phyloP scores from a whole-genome alignment of 1,284 basidiomycete genomes.

The Sanguinoderma infundibulare region DNA sequence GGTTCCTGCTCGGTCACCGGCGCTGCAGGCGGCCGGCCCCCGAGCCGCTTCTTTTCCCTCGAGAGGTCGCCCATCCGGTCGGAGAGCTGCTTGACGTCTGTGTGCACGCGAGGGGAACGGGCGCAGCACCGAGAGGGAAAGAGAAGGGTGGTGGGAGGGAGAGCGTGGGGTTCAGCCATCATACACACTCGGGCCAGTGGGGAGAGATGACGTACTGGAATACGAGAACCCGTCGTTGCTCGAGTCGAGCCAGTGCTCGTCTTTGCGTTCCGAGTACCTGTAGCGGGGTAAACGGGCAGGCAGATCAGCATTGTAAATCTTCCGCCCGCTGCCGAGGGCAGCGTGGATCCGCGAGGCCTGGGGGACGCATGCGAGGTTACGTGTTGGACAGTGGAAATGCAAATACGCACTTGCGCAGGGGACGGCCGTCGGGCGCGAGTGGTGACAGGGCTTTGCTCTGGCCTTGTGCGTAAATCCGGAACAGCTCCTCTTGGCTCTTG shows the following conservation, averaged over 20 bases:
- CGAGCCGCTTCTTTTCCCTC: slow-evolving; percentile 16
- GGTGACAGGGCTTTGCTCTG: slow-evolving; percentile 59
- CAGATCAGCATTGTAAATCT: slow-evolving; percentile 9
- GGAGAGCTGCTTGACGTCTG: slow-evolving; percentile 21
- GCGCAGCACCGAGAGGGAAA: background rate
- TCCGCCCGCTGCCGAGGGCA: background rate
- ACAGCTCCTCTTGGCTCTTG: slow-evolving; percentile 52
- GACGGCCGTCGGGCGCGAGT: slow-evolving; percentile 57
- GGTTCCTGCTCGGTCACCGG: slow-evolving; percentile 14
- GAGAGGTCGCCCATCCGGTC: slow-evolving; percentile 19
- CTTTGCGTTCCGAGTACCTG: slow-evolving; percentile 43
- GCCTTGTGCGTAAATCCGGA: slow-evolving; percentile 51
- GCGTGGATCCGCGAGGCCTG: background rate
- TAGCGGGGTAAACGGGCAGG: background rate
- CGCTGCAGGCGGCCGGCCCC: slow-evolving; percentile 7
- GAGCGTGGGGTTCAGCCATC: background rate
- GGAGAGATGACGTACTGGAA: slow-evolving; percentile 43
- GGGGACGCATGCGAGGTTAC: background rate
- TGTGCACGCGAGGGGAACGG: slow-evolving; percentile 15
- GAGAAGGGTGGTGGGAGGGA: too few relatives aligned
- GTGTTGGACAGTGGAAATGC: background rate
- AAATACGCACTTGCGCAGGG: slow-evolving; percentile 59
- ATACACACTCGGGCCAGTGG: background rate
- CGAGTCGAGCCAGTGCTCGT: slow-evolving; percentile 65
- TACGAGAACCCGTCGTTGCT: slow-evolving; percentile 61